phyloP scores from a whole-genome alignment of 805 yeast species.

The Wickerhamomyces ciferrii region DNA sequence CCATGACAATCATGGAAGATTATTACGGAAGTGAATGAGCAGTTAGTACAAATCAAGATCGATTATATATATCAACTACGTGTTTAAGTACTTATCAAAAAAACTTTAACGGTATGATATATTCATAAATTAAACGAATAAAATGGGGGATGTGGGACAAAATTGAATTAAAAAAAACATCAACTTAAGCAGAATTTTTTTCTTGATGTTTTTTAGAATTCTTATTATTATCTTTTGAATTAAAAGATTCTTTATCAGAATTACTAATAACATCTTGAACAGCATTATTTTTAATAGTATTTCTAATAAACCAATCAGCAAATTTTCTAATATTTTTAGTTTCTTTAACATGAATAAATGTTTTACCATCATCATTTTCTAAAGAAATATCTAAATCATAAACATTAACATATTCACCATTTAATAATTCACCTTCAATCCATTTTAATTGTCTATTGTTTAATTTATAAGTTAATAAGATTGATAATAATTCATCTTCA shows the following conservation, averaged over 20 bases:
- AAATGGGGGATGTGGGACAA: too few relatives aligned
- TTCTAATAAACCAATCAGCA: conserved; percentile 46
- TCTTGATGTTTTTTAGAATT: background rate
- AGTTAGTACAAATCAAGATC: too few relatives aligned
- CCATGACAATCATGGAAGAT: too few relatives aligned
- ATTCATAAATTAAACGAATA: too few relatives aligned
- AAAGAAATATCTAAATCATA: conserved; percentile 40
- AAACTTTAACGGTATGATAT: too few relatives aligned
- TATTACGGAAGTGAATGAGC: too few relatives aligned
- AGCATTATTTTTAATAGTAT: conserved; percentile 37
- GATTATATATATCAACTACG: too few relatives aligned
- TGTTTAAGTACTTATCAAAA: too few relatives aligned
- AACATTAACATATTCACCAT: conserved; percentile 34
- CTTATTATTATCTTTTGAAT: background rate
- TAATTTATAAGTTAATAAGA: conserved; percentile 38
- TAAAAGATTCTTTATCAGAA: background rate
- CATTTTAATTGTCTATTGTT: conserved; percentile 40
- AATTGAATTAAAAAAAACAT: background rate
- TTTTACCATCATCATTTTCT: conserved; percentile 28
- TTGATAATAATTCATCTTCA: conserved; percentile 29
- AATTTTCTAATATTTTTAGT: conserved; percentile 39
- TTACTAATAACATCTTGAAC: conserved; percentile 35
- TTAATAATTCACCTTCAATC: conserved; percentile 34
- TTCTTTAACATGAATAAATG: conserved; percentile 36
- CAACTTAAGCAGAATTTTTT: background rate